Evolutionary conservation across 208 protist genomes (phyloP).

Genomic region (Acanthamoeba triangularis): DNA sequence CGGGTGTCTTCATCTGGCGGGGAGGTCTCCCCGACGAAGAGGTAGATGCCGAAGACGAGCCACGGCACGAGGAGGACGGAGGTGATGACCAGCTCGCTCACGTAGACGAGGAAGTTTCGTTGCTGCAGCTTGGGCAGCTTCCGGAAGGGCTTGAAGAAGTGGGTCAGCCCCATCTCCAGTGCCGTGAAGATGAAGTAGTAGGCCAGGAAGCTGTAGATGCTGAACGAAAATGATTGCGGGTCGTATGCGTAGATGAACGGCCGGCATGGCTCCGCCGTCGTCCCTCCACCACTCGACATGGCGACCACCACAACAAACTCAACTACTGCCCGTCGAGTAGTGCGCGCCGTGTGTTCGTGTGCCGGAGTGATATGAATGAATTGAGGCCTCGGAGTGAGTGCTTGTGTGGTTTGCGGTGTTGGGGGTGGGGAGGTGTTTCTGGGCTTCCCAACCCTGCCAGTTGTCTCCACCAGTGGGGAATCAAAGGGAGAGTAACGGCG

Average conservation of each 20-base stretch:
- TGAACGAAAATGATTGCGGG: conserved; percentile 35
- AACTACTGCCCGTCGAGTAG: too few species aligned
- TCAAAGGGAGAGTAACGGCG: too few species aligned
- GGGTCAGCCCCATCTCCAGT: background rate
- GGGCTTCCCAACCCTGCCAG: too few species aligned
- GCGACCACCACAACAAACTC: background rate
- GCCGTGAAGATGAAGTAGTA: conserved; percentile 3
- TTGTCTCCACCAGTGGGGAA: too few species aligned
- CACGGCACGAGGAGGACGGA: conserved; percentile 7
- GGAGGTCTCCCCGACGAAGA: background rate
- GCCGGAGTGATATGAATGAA: too few species aligned
- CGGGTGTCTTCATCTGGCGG: background rate
- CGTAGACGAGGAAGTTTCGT: conserved; percentile 53
- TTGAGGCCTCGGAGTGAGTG: too few species aligned
- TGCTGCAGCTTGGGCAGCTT: conserved; percentile 47
- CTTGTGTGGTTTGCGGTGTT: too few species aligned
- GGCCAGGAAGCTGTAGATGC: conserved; percentile 63
- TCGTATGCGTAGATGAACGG: conserved; percentile 33
- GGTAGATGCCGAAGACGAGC: conserved; percentile 34
- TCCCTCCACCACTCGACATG: conserved; percentile 7
- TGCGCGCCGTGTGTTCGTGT: too few species aligned
- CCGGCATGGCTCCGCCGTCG: background rate
- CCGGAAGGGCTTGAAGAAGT: conserved; percentile 11
- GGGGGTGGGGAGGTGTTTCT: too few species aligned
- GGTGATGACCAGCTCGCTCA: conserved; percentile 14